Conservation (phyloP, 2,329 filamentous ascomycete genomes). For the Davidsoniella neocaledoniae region DNA sequence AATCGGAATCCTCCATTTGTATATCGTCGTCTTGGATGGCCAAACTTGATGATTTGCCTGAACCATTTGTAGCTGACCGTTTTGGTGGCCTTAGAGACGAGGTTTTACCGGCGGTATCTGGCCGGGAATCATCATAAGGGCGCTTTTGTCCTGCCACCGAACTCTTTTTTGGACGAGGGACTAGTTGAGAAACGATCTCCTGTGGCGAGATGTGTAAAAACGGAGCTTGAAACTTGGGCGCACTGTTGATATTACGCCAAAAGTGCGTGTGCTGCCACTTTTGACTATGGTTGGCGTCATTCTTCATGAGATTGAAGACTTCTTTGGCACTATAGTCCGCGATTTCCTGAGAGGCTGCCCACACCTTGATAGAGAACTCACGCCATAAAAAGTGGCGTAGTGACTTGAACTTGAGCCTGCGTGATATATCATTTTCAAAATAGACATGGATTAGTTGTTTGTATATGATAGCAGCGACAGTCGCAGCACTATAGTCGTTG, state of each 20-base stretch:
- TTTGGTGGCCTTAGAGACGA: slow-evolving; percentile 9
- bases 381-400: background rate
- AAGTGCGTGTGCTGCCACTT: background rate
- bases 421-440: too few relatives aligned
- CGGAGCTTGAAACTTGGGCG: background rate
- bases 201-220: too few relatives aligned
- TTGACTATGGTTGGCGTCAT: slow-evolving; percentile 5
- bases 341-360: background rate
- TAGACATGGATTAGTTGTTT: too few relatives aligned
- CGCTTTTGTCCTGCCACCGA: slow-evolving; percentile 4
- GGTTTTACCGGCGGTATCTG: slow-evolving; percentile 1
- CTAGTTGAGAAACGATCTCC: too few relatives aligned
- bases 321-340: slow-evolving; percentile 3
- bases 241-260: slow-evolving; percentile 2
- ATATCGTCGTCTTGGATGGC: background rate
- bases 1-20: background rate
- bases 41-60: background rate
- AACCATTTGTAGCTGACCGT: background rate
- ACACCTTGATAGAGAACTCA: slow-evolving; percentile 1
- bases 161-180: too few relatives aligned
- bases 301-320: slow-evolving; percentile 9
- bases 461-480: too few relatives aligned
- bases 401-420: background rate
- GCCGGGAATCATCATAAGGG: slow-evolving; percentile 1
- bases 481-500: too few relatives aligned